Conservation (phyloP, 2,329 filamentous ascomycete species). For the Alternaria ventricosa region DNA sequence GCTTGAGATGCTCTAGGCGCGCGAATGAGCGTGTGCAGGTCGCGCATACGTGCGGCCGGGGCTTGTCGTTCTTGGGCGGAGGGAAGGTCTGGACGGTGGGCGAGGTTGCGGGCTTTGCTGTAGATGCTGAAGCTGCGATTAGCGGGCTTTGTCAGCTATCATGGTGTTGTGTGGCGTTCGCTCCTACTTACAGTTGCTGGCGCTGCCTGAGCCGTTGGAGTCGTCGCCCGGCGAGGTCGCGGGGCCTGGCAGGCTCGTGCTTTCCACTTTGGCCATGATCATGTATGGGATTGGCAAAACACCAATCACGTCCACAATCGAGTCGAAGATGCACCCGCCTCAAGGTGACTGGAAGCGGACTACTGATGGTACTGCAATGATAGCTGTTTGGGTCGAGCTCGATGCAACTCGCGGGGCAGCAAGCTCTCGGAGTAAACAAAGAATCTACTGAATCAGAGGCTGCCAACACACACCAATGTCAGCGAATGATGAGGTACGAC, state of each 20-base stretch:
- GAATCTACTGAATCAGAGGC: constrained; percentile 25
- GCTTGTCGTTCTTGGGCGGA: constrained; percentile 95
- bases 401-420: constrained; percentile 20
- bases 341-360: constrained; percentile 1
- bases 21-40: constrained; percentile 94
- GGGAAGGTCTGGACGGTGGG: constrained; percentile 61
- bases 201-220: constrained; percentile 35
- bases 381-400: constrained; percentile 14
- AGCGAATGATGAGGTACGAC: constrained; percentile 17
- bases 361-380: constrained; percentile 5
- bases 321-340: background rate
- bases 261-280: constrained; percentile 36
- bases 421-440: constrained; percentile 33
- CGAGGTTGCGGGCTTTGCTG: constrained; percentile 39
- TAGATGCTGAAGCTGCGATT: constrained; percentile 39
- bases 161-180: background rate
- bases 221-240: constrained; percentile 38
- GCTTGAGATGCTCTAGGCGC: constrained; percentile 92
- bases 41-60: constrained; percentile 88
- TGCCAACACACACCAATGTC: constrained; percentile 29
- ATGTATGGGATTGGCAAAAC: constrained; percentile 20
- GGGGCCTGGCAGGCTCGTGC: constrained; percentile 34
- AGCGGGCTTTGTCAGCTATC: constrained; percentile 24
- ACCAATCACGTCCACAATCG: constrained; percentile 14
- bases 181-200: constrained; percentile 42